phyloP scores from a whole-genome alignment of 352 stramenopile species.

The Lagenidium giganteum region DNA sequence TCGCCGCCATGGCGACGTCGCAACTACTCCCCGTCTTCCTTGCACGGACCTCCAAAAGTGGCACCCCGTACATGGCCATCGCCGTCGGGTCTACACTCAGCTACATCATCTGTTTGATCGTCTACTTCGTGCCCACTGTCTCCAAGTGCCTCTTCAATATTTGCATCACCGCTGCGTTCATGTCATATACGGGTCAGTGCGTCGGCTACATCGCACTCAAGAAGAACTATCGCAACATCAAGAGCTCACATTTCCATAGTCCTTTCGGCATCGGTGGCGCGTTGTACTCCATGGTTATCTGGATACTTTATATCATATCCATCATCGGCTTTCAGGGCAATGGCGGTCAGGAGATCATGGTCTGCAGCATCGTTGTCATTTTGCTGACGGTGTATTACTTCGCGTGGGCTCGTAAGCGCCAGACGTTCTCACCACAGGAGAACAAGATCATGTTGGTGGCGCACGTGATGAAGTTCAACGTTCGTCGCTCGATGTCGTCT shows the following conservation, averaged over 20 bases:
- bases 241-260: constrained; percentile 7
- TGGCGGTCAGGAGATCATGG: constrained; percentile 5
- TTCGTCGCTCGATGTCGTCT: too few species aligned
- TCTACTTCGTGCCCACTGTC: constrained; percentile 1
- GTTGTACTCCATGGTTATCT: constrained; percentile 8
- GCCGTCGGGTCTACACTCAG: constrained; percentile 2
- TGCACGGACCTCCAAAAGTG: background rate
- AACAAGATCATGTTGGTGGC: constrained; percentile 18
- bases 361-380: constrained; percentile 4
- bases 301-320: constrained; percentile 5
- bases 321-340: constrained; percentile 19
- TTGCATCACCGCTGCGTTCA: constrained; percentile 10
- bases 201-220: constrained; percentile 8
- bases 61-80: constrained; percentile 9
- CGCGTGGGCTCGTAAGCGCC: constrained; percentile 2
- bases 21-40: constrained; percentile 1
- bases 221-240: constrained; percentile 2
- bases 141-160: constrained; percentile 6
- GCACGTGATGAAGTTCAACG: constrained; percentile 15
- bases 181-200: constrained; percentile 14
- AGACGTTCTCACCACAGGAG: constrained; percentile 18
- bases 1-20: constrained; percentile 3
- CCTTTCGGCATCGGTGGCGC: constrained; percentile 14
- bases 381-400: constrained; percentile 17
- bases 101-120: constrained; percentile 6